Base-by-base conservation (phyloP, 2,329 filamentous ascomycete species). In the Penicillium sumatraense region DNA sequence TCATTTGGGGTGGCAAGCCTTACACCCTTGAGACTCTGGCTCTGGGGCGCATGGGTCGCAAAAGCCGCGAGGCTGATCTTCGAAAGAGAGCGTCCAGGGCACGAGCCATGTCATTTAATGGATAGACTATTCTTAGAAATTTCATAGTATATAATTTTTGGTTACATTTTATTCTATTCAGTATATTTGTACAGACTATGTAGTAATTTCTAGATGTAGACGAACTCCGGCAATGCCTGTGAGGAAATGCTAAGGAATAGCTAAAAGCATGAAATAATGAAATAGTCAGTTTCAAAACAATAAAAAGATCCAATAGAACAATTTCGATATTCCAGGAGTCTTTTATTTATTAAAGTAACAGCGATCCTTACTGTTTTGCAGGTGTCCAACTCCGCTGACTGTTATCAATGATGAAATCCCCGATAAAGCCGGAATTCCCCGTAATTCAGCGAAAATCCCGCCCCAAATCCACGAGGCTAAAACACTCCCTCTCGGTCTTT, bases 1-100 rank as follows among this genome's bases (percentile, higher is more conserved):
- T 64, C 26, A 50, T 72, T 13, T 75, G 69, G 65, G 71, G 71
- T 6, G 73, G 73, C 5, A 71, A 68, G 48, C 66, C 69, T 16
- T 71, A 73, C 57, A 75, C 68, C 2, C 61, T 78, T 5, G 75
- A 78, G 56, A 73, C 68, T 6, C 41, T 78, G 56, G 71, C 73
- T 2, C 53, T 76, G 44, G 75, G 75, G 1, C 69, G 72, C 42
- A 60, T 68, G 62, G 73, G 73, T 2, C 61, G 63, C 44, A 70
- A 65, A 54, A 76, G 74, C 61, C 68, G 70, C 44, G 70, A 74
- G 60, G 67, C 69, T 13, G 55, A 56, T 38, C 20, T 59, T 48
- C 54, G 63, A 11, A 63, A 65, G 51, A 58, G 62, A n/a, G 40
- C 49, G 5, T 54, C 49, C 5, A 44, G 60, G 24, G 56, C 60